Conservation (phyloP, 495 filamentous ascomycete genomes). For the Trichocladium antarcticum region DNA sequence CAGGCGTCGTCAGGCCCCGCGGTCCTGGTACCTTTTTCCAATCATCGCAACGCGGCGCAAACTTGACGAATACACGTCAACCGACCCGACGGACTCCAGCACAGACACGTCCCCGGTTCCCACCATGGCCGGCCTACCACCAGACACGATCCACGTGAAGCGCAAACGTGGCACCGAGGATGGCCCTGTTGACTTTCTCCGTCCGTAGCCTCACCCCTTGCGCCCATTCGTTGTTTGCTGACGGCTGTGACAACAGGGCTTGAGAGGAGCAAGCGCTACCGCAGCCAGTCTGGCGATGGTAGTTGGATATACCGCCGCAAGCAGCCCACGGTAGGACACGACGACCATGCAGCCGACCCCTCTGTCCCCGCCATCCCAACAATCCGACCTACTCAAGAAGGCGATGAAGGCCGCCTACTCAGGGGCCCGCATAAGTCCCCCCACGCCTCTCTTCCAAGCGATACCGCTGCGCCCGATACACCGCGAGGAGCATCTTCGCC, state of each 20-base stretch:
- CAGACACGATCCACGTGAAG: conserved; percentile 43
- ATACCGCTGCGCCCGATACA: neutral
- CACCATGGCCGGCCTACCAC: conserved; percentile 39
- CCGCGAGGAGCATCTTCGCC: neutral
- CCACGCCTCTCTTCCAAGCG: neutral
- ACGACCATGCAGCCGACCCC: conserved; percentile 4
- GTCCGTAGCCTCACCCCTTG: conserved; percentile 24
- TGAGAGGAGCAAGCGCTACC: conserved; percentile 32
- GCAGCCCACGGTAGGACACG: conserved; percentile 11
- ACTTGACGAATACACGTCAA: conserved; percentile 6
- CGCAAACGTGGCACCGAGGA: conserved; percentile 43
- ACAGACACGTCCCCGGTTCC: conserved; percentile 1
- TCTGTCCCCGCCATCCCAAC: conserved; percentile 7
- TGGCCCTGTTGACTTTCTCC: conserved; percentile 40
- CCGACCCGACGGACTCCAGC: too few relatives aligned
- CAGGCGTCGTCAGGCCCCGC: conserved; percentile 6
- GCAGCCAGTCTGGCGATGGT: conserved; percentile 21
- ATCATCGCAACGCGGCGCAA: neutral
- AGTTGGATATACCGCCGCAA: conserved; percentile 37
- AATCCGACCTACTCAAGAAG: conserved; percentile 13
- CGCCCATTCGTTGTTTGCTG: neutral
- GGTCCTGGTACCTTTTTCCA: too few relatives aligned
- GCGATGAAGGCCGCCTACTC: conserved; percentile 16
- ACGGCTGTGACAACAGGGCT: conserved; percentile 9
- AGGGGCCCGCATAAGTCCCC: conserved; percentile 9